Percentiles rank a stretch among this genome's conserved stretches.
Conservation (phyloP, 306 rosid genomes). For the Gastrolobium bilobum region DNA sequence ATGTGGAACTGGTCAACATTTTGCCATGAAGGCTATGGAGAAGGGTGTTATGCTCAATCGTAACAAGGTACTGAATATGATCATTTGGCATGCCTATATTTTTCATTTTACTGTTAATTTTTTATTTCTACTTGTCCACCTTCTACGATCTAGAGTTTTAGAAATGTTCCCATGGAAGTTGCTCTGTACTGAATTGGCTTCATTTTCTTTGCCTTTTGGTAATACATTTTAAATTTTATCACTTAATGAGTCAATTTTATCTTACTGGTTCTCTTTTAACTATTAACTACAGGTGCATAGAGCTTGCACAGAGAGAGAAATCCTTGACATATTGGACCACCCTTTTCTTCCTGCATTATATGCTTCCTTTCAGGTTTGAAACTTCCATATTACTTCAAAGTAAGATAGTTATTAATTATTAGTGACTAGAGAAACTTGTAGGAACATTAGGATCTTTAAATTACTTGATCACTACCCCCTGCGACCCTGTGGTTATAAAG, state of each 20-base stretch:
- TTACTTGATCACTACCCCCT: neutral
- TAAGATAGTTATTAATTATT: neutral
- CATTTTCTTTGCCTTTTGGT: conserved; percentile 18
- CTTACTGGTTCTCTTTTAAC: neutral
- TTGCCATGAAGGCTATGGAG: conserved; percentile 98
- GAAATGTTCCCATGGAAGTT: neutral
- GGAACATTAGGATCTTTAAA: conserved; percentile 1
- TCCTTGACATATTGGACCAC: conserved; percentile 94
- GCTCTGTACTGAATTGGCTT: neutral
- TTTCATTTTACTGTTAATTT: neutral
- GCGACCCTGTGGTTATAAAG: neutral
- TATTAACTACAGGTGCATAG: conserved; percentile 79
- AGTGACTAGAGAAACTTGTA: neutral
- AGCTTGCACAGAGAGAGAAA: conserved; percentile 97
- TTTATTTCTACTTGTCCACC: conserved; percentile 20
- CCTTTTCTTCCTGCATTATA: conserved; percentile 98
- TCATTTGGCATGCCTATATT: neutral
- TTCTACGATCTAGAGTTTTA: neutral
- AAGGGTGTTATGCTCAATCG: conserved; percentile 89
- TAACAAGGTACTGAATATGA: conserved; percentile 69
- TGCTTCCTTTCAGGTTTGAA: conserved; percentile 61
- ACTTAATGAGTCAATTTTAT: conserved; percentile 15
- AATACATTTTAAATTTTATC: neutral
- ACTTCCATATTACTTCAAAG: neutral
- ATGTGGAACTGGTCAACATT: conserved; percentile 67